Base-by-base conservation (phyloP, 495 filamentous ascomycete species). In the Glutinoglossum americanum region DNA sequence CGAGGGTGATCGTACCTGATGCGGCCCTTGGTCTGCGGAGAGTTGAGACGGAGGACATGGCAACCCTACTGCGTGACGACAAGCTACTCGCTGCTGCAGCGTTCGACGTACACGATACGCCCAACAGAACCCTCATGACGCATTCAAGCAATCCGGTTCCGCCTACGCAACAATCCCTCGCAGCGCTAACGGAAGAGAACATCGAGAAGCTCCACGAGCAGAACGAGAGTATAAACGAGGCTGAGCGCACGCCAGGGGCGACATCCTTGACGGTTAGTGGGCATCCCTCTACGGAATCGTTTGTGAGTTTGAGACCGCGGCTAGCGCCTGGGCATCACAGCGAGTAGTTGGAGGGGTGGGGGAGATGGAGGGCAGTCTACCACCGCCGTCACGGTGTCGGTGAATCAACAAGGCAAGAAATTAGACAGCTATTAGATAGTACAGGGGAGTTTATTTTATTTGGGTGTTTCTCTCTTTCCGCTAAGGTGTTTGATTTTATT, bases 41-140 rank as follows among this genome's bases (percentile, higher is more conserved):
- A 9, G 65, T 68, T 39, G 60, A 68, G 17, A 66, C 71, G 0
- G 73, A 72, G 56, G 75, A 76, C 57, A 72, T 72, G 60, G 74
- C 74, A 0, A 68, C 63, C 5, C 57, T 63, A 25, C 63, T 75
- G 1, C 66, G 73, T 8, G 71, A 76, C 56, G 70, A 74, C 58
- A 74, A 70, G 51, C 58, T 76, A 5, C 58, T 77, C 23, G 70
- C 67, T 3, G 66, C 67, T 3, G 47, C 47, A 25, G 21, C 47
- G 8, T 25, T 25, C 9, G n/a, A 51, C 25, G n/a, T 51, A 3
- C 5, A 51, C 47, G 1, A 25, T n/a, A 5, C 47, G 11, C 21
- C 37, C 15, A 17, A 5, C 15, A 41, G 32, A 41, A 5, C 37
- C 37, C 3, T 13, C 8, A 17, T 17, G 13, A 17, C 17, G 37